These are phyloP conservation scores for Macadamia tetraphylla DNA, from an alignment of 164 flowering plant genomes.

Conservation along the genomic window DNA sequence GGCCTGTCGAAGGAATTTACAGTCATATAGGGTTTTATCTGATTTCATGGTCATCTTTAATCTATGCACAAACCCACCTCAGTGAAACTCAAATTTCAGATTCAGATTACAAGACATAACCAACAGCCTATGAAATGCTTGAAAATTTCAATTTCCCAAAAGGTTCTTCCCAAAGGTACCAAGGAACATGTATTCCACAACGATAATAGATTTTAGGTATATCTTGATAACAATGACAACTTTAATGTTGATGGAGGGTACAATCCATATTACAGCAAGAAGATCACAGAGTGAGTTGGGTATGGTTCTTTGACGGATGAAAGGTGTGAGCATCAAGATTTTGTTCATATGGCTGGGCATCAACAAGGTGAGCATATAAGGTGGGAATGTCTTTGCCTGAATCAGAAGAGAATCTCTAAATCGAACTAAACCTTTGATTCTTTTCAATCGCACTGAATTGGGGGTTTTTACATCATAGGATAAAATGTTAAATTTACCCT, in stretches of 20 bases:
- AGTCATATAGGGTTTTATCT: constrained; percentile 9
- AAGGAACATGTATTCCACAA: constrained; percentile 17
- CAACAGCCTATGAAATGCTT: constrained; percentile 26
- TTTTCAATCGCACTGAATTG: no score
- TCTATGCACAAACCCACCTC: not conserved
- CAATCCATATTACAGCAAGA: constrained; percentile 17
- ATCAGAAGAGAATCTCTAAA: no score
- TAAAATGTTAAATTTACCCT: no score
- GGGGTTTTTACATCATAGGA: no score
- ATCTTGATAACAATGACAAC: constrained; percentile 14
- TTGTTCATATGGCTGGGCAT: constrained; percentile 25
- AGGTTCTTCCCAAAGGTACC: constrained; percentile 30
- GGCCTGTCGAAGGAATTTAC: no score
- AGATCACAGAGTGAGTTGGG: constrained; percentile 17
- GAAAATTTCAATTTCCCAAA: constrained; percentile 29
- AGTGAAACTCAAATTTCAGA: not conserved
- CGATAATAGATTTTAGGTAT: constrained; percentile 25
- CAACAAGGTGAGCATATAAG: constrained; percentile 13
- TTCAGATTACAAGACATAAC: not conserved
- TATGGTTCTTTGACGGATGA: constrained; percentile 24
- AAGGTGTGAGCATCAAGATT: constrained; percentile 27
- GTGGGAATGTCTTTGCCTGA: not conserved
- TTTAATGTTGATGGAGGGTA: constrained; percentile 24
- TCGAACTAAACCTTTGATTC: no score
- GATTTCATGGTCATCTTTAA: constrained; percentile 6